Percentiles rank a stretch among this genome's conserved stretches.
These are phyloP conservation scores for Borealophlyctis nickersoniae DNA, from an alignment of 192 early-diverging fungal species.

Conservation along the genomic window DNA sequence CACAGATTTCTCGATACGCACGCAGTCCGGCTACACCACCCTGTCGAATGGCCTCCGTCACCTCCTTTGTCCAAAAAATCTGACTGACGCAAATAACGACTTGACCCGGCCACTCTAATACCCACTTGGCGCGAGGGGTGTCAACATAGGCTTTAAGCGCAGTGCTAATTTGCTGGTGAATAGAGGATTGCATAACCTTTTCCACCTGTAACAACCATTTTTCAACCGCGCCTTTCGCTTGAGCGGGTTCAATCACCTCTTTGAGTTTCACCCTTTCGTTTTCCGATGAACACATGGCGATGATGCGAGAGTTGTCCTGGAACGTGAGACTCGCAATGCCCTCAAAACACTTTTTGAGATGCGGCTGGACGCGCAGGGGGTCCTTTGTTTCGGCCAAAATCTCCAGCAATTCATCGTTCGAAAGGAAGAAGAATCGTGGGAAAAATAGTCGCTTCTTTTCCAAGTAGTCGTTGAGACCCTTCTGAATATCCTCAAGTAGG, in stretches of 20 bases:
- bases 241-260: constrained; percentile 61
- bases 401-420: constrained; percentile 60
- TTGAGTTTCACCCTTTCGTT: constrained; percentile 56
- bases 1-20: constrained; percentile 47
- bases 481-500: constrained; percentile 61
- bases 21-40: constrained; percentile 42
- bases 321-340: constrained; percentile 55
- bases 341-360: constrained; percentile 63
- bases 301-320: constrained; percentile 55
- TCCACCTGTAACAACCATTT: constrained; percentile 60
- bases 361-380: constrained; percentile 56
- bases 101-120: constrained; percentile 57
- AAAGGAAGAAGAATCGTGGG: constrained; percentile 62
- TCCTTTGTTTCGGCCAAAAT: constrained; percentile 62
- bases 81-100: constrained; percentile 61
- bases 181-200: constrained; percentile 58
- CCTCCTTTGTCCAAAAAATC: constrained; percentile 61
- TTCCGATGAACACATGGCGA: constrained; percentile 62
- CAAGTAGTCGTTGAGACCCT: constrained; percentile 60
- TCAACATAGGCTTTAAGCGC: constrained; percentile 54
- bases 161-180: constrained; percentile 52
- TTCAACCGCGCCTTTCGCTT: constrained; percentile 58
- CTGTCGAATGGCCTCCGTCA: constrained; percentile 46
- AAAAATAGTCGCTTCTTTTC: constrained; percentile 63
- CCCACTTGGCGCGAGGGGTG: constrained; percentile 51